These are phyloP conservation scores for Monosporascus sp. DNA, from an alignment of 2,329 filamentous ascomycete genomes.

Conservation along the genomic window DNA sequence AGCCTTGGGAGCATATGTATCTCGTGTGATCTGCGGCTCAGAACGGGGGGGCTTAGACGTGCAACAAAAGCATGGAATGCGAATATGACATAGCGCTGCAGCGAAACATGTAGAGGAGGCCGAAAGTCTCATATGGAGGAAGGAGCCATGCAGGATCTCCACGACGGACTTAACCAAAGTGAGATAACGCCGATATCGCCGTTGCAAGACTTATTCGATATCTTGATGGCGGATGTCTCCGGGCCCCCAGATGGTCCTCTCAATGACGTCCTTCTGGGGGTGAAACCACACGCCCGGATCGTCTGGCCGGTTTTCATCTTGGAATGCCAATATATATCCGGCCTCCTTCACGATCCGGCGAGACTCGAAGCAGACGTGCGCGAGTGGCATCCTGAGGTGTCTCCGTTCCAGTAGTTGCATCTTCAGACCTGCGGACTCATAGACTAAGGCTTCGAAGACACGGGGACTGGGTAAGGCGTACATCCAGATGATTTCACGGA, in stretches of 20 bases:
- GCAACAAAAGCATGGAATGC: too few relatives aligned
- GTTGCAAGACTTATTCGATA: background rate
- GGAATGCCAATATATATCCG: conserved; percentile 21
- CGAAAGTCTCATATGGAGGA: too few relatives aligned
- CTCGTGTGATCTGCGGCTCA: too few relatives aligned
- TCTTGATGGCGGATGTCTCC: conserved; percentile 11
- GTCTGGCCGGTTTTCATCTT: conserved; percentile 17
- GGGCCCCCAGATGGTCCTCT: conserved; percentile 21
- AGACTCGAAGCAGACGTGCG: conserved; percentile 23
- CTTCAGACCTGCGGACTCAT: conserved; percentile 15
- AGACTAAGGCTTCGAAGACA: conserved; percentile 19
- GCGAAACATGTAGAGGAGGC: too few relatives aligned
- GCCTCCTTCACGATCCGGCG: conserved; percentile 18
- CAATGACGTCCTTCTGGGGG: conserved; percentile 16
- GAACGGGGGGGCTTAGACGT: too few relatives aligned
- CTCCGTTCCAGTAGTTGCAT: conserved; percentile 20
- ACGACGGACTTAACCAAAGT: too few relatives aligned
- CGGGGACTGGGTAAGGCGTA: conserved; percentile 19
- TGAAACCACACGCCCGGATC: conserved; percentile 25
- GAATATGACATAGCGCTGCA: too few relatives aligned
- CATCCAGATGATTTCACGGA: conserved; percentile 24
- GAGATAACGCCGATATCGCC: background rate
- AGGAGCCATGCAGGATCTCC: too few relatives aligned
- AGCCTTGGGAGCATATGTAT: too few relatives aligned
- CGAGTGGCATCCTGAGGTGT: conserved; percentile 17